phyloP scores from a whole-genome alignment of 2,329 filamentous ascomycete species.

The Fusarium sambucinum region DNA sequence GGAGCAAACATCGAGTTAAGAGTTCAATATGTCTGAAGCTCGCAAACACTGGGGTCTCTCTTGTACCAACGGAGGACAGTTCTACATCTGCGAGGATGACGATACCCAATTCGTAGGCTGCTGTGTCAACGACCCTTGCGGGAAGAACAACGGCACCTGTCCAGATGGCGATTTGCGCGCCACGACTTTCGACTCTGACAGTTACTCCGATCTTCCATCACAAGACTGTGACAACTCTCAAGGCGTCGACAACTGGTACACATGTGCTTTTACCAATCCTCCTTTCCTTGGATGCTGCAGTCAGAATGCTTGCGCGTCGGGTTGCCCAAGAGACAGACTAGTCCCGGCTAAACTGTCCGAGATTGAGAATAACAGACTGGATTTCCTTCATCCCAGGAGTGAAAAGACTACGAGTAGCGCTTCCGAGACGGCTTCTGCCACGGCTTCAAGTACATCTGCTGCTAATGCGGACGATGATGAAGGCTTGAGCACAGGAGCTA shows the following conservation, averaged over 20 bases:
- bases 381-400: slow-evolving; percentile 34
- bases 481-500: slow-evolving; percentile 39
- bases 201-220: slow-evolving; percentile 49
- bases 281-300: slow-evolving; percentile 58
- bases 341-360: slow-evolving; percentile 30
- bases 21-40: slow-evolving; percentile 33
- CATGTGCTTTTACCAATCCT: slow-evolving; percentile 49
- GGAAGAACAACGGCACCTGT: slow-evolving; percentile 50
- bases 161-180: slow-evolving; percentile 47
- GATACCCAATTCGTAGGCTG: slow-evolving; percentile 56
- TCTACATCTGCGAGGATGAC: slow-evolving; percentile 55
- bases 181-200: slow-evolving; percentile 50
- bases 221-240: slow-evolving; percentile 51
- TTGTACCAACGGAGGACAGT: slow-evolving; percentile 52
- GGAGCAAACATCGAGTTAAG: not conserved
- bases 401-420: slow-evolving; percentile 1
- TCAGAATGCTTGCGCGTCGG: slow-evolving; percentile 40
- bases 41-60: slow-evolving; percentile 45
- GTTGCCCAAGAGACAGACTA: slow-evolving; percentile 31
- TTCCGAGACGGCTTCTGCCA: slow-evolving; percentile 15
- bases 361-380: slow-evolving; percentile 22
- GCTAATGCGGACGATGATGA: not conserved
- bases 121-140: slow-evolving; percentile 55
- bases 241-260: slow-evolving; percentile 50
- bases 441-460: slow-evolving; percentile 16